phyloP scores from a whole-genome alignment of 257 asterid genomes.

The Nicotiana tabacum region DNA sequence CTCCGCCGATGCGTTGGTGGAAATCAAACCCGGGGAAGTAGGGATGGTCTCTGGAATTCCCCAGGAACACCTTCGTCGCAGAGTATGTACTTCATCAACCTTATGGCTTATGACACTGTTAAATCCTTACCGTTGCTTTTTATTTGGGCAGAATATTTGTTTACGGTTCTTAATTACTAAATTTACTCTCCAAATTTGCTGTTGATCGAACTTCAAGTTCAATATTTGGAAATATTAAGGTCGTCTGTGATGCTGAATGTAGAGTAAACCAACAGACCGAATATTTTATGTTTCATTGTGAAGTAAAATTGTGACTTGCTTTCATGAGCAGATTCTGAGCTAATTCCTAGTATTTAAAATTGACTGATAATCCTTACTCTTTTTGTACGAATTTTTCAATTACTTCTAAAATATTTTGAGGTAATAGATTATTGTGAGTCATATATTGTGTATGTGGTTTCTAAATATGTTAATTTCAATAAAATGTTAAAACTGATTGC shows the following conservation, averaged over 20 bases:
- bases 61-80: background rate
- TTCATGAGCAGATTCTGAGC: background rate
- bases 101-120: background rate
- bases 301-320: background rate
- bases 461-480: background rate
- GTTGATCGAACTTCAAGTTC: background rate
- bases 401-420: no score
- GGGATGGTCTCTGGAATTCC: background rate
- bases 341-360: background rate
- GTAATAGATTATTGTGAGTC: no score
- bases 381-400: no score
- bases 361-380: background rate
- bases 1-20: background rate
- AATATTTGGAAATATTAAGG: background rate
- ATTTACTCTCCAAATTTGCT: background rate
- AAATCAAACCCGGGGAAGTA: background rate
- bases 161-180: background rate
- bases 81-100: slow-evolving; percentile 4
- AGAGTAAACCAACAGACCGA: background rate
- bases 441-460: background rate
- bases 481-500: no score
- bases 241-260: background rate
- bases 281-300: background rate
- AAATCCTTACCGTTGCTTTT: background rate
- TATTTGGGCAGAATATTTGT: background rate